Base-by-base conservation (phyloP, 1,139 yeast species). In the Hyphopichia buzzinii region DNA sequence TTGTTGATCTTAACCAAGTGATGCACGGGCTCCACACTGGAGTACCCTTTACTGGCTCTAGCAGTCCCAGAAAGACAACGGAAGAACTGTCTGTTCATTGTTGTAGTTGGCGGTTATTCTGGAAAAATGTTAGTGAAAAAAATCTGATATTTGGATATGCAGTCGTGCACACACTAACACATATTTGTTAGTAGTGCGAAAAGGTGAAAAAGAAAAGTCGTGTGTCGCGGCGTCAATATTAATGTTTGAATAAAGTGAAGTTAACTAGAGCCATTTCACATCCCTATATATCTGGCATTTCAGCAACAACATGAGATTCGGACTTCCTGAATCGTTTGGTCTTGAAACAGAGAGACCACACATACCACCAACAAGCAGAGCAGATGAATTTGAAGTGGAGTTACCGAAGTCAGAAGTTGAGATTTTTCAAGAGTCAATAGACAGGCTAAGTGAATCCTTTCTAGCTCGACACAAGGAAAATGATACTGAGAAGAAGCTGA, bases 11-110 rank as follows among this genome's bases (percentile, higher is more conserved):
- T 78, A 38, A 92, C 86, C 43, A 81, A 74, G 61, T 92, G 98
- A 59, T 92, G 98, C 13, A 90, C 95, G 3, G 98, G 97, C 36
- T 82, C 77, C 25, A 86, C 90, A 31, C 87, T 75, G 33, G 94
- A 84, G 57, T 82, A 81, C 2, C 87, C 95, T 7, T 88, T 76
- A 52, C 79, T 85, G 30, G 69, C 54, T 16, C 59, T 53, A 4
- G 55, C 54, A 1, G 63, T 39, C 16, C 73, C 54, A 22, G 82
- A 73, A 52, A 80, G 77, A 33, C 51, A 56, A 62, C 82, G 79
- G 19, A 56, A 44, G 42, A 58, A 52, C 40, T 46, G 52, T 42
- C 41, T 56, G 43, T 46, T 48, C 57, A 55, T 49, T 35, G 40
- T 7, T 13, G 14, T n/a, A 5, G 8, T 25, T 8, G 6, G 13